Percentiles rank a stretch among this genome's conserved stretches.
These are phyloP conservation scores for Suhomyces taliae DNA, from an alignment of 1,139 yeast genomes.

Conservation along the genomic window DNA sequence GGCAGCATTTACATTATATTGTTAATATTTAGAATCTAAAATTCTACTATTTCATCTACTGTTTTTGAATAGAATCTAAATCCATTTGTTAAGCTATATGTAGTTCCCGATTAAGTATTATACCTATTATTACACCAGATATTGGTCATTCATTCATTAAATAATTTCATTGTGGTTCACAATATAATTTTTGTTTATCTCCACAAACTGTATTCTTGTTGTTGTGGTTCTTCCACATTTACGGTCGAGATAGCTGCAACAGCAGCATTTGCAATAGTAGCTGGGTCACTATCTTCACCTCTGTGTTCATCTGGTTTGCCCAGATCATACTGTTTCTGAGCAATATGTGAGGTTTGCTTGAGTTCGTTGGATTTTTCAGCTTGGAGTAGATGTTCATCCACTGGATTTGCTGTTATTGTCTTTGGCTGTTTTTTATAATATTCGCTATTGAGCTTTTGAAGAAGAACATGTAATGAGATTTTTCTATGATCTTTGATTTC, in stretches of 20 bases:
- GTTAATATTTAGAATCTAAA: too few species aligned
- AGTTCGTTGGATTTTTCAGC: slow-evolving; percentile 2
- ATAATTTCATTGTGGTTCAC: background rate
- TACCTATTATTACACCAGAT: too few species aligned
- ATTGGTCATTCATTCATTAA: too few species aligned
- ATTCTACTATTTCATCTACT: too few species aligned
- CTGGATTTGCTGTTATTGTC: slow-evolving; percentile 1
- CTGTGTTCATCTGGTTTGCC: background rate
- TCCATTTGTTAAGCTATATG: too few species aligned
- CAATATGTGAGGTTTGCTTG: background rate
- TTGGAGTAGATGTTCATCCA: slow-evolving; percentile 4
- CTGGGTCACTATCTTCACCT: slow-evolving; percentile 22
- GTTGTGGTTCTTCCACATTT: slow-evolving; percentile 29
- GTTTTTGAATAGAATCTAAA: too few species aligned
- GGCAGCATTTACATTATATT: too few species aligned
- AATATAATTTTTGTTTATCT: slow-evolving; percentile 16
- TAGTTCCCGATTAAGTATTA: too few species aligned
- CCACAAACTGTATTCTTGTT: slow-evolving; percentile 40
- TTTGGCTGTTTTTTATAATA: slow-evolving; percentile 14
- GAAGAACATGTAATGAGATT: slow-evolving; percentile 23
- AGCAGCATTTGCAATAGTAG: slow-evolving; percentile 37
- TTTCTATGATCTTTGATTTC: slow-evolving; percentile 32
- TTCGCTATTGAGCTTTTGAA: slow-evolving; percentile 25
- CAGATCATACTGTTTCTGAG: slow-evolving; percentile 1
- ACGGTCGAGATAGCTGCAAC: slow-evolving; percentile 38